Evolutionary conservation across 345 rosid genomes (phyloP), one percentile per base, ranked within the genome.

Genomic region (Microthlaspi erraticum): DNA sequence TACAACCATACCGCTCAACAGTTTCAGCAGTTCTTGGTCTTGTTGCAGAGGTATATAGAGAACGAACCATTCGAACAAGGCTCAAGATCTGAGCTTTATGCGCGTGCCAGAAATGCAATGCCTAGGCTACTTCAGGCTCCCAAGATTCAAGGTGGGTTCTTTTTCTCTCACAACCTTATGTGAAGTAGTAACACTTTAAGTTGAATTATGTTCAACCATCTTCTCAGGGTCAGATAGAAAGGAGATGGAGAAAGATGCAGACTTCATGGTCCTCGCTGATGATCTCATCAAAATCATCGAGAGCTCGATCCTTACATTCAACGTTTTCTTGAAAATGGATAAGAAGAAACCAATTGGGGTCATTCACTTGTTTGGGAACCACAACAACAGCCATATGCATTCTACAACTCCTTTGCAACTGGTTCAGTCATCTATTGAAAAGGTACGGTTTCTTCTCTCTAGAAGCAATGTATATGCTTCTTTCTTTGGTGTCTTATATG

Each of bases 61-160:
- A 91, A 87, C 16, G 99, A 94, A 69, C 98, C 99, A 37, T 94
- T 91, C 66, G 88, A 89, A 77, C 87, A 78, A 7, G 95, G 98
- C 59, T 70, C 81, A 8, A 79, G 99, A 80, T 77, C 83, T 42
- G 96, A 89, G 58, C 82, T 81, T 37, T 94, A 83, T 71, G 85
- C 88, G 6, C 97, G 96, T 70, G 75, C 89, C 3, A 88, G 98
- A 76, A 83, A 81, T 62, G 20, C 76, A 58, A 82, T 94, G 77
- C 98, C 97, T 32, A 87, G 75, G 77, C 83, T 94, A 74, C 93
- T 94, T 48, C 98, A 94, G 72, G 93, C 81, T 76, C 99, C 99
- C 39, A 86, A 86, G 66, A 78, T 88, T 36, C 81, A 82, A 85
- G 96, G 98, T 89, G 6, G n/a, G 1, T 23, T 2, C 3, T 14